A percentile compares a stretch with the other conserved stretches of the same genome.
These are phyloP conservation scores for Podospora conica DNA, from an alignment of 495 filamentous ascomycete genomes.

Conservation along the genomic window DNA sequence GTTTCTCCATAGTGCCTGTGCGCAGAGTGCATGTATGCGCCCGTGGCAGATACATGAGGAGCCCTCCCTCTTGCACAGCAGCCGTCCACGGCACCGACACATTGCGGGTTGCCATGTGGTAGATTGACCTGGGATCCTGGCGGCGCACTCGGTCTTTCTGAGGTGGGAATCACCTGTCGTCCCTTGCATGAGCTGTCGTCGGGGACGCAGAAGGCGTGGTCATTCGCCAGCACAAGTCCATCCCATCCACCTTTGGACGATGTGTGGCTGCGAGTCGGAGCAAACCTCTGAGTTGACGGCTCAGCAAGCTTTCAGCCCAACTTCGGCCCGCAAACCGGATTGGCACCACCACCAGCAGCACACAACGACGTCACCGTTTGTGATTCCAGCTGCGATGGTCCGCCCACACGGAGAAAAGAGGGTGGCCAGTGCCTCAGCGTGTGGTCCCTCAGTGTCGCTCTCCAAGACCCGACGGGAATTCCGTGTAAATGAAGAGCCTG, in stretches of 20 bases:
- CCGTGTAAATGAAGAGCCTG: constrained; percentile 5
- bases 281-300: background rate
- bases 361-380: background rate
- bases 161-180: constrained; percentile 6
- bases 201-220: background rate
- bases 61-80: constrained; percentile 7
- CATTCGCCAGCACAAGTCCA: constrained; percentile 8
- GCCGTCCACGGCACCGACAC: constrained; percentile 5
- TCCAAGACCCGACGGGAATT: constrained; percentile 1
- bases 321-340: background rate
- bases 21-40: constrained; percentile 4
- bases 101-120: constrained; percentile 12
- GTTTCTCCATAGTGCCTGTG: constrained; percentile 1
- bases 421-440: background rate
- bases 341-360: background rate
- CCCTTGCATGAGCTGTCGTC: constrained; percentile 17
- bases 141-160: background rate
- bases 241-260: background rate
- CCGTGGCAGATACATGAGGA: constrained; percentile 10
- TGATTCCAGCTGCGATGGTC: background rate
- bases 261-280: background rate
- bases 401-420: background rate
- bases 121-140: background rate
- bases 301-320: background rate
- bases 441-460: background rate